A percentile compares a stretch with the other conserved stretches of the same genome.
Conservation (phyloP, 2,329 filamentous ascomycete genomes). For the Elsinoe arachidis region DNA sequence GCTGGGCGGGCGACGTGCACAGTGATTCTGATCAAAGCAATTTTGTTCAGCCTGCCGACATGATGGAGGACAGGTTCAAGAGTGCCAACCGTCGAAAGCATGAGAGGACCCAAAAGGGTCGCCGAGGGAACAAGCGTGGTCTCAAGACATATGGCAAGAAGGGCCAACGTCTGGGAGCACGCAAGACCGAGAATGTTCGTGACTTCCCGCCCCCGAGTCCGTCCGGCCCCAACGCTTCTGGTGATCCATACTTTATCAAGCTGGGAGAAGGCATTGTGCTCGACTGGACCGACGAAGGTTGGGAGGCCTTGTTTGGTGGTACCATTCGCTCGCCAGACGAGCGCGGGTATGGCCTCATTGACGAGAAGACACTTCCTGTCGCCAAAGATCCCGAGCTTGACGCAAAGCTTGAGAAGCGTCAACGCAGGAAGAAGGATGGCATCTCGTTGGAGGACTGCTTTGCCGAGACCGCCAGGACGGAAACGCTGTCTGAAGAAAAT, state of each 20-base stretch:
- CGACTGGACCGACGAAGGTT: constrained; percentile 69
- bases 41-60: not conserved
- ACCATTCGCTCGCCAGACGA: constrained; percentile 35
- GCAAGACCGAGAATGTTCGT: not conserved
- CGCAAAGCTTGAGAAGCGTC: constrained; percentile 54
- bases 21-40: constrained; percentile 14
- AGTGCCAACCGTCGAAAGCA: constrained; percentile 13
- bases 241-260: constrained; percentile 45
- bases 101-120: not conserved
- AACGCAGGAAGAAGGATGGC: constrained; percentile 60
- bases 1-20: constrained; percentile 13
- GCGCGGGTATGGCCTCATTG: constrained; percentile 54
- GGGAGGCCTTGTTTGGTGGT: constrained; percentile 59
- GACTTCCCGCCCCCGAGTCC: not conserved
- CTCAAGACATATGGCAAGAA: constrained; percentile 22
- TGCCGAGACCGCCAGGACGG: constrained; percentile 87
- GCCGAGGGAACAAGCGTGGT: constrained; percentile 10
- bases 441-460: constrained; percentile 84
- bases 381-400: constrained; percentile 50
- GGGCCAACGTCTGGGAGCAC: constrained; percentile 11
- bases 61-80: constrained; percentile 12
- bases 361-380: constrained; percentile 48
- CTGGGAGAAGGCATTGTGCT: constrained; percentile 78
- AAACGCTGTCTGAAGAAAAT: constrained; percentile 88
- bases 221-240: constrained; percentile 13